Conservation (phyloP, 352 stramenopile species). For the Elongisporangium undulatum region DNA sequence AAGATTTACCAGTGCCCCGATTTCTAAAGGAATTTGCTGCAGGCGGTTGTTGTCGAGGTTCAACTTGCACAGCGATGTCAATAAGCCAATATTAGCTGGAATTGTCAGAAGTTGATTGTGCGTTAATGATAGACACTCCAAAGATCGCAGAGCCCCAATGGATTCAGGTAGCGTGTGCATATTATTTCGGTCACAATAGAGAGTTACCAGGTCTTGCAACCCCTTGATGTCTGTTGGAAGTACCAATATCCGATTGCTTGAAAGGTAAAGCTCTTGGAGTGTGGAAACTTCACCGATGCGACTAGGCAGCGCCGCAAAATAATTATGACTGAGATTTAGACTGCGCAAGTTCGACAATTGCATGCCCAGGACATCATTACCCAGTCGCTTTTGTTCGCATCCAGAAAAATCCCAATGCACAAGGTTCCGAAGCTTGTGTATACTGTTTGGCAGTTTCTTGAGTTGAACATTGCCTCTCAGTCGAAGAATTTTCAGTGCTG, state of each 20-base stretch:
- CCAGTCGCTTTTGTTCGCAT: slow-evolving; percentile 46
- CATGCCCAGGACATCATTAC: slow-evolving; percentile 39
- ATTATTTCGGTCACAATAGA: slow-evolving; percentile 34
- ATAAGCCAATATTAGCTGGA: slow-evolving; percentile 37
- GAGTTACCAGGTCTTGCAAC: slow-evolving; percentile 16
- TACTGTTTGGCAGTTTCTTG: slow-evolving; percentile 31
- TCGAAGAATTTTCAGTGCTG: slow-evolving; percentile 25
- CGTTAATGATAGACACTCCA: slow-evolving; percentile 35
- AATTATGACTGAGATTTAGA: slow-evolving; percentile 37
- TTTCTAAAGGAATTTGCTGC: slow-evolving; percentile 34
- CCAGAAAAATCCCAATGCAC: slow-evolving; percentile 31
- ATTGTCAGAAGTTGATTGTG: slow-evolving; percentile 40
- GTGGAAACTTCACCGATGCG: slow-evolving; percentile 18
- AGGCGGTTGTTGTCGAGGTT: slow-evolving; percentile 40
- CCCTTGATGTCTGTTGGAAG: neutral
- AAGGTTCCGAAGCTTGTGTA: slow-evolving; percentile 36
- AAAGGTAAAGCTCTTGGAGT: no score
- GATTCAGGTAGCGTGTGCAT: slow-evolving; percentile 27
- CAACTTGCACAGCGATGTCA: slow-evolving; percentile 24
- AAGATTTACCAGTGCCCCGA: slow-evolving; percentile 46
- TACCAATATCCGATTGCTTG: slow-evolving; percentile 1
- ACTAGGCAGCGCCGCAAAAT: slow-evolving; percentile 19
- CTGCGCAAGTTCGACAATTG: slow-evolving; percentile 23
- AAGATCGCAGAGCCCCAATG: slow-evolving; percentile 13
- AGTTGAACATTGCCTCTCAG: slow-evolving; percentile 35